Evolutionary conservation across 1,139 yeast genomes (phyloP), one percentile per base, ranked within the genome.

Genomic region (Pichia inconspicua): DNA sequence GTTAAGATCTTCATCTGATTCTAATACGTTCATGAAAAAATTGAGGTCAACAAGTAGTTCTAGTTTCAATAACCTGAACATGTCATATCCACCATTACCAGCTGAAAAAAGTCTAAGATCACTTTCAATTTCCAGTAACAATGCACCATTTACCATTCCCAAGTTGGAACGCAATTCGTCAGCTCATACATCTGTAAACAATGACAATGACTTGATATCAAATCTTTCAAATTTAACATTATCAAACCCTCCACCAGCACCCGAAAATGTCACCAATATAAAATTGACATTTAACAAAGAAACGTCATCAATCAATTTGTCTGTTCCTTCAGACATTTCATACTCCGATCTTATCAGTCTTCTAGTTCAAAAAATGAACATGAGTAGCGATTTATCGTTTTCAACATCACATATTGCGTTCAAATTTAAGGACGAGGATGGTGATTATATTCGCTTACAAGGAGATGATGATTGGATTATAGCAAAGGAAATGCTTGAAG

Each of bases 351-450:
- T 84, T 47, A 66, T 61, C 36, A 63, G 60, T 22, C 61, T 71
- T 12, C 70, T 76, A 12, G 70, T 71, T 52, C 67, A 70, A 46
- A 75, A 74, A 56, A 65, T 76, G 52, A 67, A 74, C 47, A 45
- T 58, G 59, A 68, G 64, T 19, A 71, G 69, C 22, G 67, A 66
- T 12, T 39, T 43, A 17, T 39, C 39, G 17, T 53, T 48, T 41
- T 41, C 46, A 10, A 25, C 47, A 17, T 56, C 54, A 6, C 73
- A 69, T 37, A 62, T 75, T 40, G 77, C 82, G 59, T 73, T 92
- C 53, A 84, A 84, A 64, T 92, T 89, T 62, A 82, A 82, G 63
- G 98, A 92, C 66, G 98, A 92, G 66, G 98, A 92, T 64, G 97
- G 95, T 19, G 98, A 92, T 64, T 84, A 80, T 64, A 95, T 92